phyloP scores from a whole-genome alignment of 768 basidiomycete genomes.

The Hypholoma sublateritium region DNA sequence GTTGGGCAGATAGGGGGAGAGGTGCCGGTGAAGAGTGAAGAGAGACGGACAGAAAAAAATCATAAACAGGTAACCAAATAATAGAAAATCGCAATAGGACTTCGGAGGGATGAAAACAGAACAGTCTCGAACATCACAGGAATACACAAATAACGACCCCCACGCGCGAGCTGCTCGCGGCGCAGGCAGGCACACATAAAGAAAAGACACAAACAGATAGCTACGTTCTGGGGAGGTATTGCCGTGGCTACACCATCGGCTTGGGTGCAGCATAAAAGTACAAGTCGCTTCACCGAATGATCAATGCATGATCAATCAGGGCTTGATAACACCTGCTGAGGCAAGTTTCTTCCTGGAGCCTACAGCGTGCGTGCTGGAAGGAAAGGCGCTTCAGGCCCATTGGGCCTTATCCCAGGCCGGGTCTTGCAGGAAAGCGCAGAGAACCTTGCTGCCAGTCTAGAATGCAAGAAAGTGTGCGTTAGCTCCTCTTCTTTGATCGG shows the following conservation, averaged over 20 bases:
- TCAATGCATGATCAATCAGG: neutral
- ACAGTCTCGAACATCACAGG: neutral
- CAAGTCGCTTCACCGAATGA: constrained; percentile 2
- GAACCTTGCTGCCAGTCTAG: constrained; percentile 95
- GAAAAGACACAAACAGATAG: neutral
- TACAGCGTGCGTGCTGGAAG: neutral
- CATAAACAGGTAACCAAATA: too few relatives aligned
- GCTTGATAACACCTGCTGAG: neutral
- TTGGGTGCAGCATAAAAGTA: constrained; percentile 2
- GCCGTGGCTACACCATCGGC: neutral
- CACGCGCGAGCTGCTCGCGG: neutral
- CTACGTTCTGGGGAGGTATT: neutral
- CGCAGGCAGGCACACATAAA: neutral
- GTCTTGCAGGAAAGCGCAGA: constrained; percentile 93
- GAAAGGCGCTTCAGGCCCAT: constrained; percentile 50
- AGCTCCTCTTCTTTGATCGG: constrained; percentile 1
- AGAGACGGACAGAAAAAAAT: too few relatives aligned
- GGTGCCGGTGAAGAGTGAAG: too few relatives aligned
- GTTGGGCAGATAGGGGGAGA: too few relatives aligned
- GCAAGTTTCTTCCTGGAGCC: neutral
- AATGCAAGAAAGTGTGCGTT: constrained; percentile 3
- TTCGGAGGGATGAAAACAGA: too few relatives aligned
- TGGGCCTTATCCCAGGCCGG: constrained; percentile 86
- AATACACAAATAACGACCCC: neutral
- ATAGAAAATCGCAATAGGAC: too few relatives aligned